Conservation (phyloP, 306 rosid genomes). For the Astragalus membranaceus region DNA sequence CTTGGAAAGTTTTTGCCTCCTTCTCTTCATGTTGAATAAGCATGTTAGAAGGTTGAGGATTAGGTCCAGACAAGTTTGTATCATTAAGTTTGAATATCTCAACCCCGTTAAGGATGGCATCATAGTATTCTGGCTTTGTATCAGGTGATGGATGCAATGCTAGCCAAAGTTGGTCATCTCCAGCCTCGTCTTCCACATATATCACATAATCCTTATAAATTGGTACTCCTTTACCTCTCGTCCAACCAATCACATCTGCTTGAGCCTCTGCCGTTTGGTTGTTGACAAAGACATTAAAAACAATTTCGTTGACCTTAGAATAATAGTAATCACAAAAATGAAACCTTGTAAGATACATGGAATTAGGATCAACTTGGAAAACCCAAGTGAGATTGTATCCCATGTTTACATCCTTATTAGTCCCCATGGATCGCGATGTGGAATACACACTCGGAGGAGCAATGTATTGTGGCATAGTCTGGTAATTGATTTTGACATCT, state of each 20-base stretch:
- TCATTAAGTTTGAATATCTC: conserved; percentile 47
- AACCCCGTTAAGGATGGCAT: conserved; percentile 40
- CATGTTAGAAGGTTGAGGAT: conserved; percentile 43
- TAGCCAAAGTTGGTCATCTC: conserved; percentile 30
- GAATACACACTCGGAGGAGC: conserved; percentile 38
- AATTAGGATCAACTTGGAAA: conserved; percentile 40
- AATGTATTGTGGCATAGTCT: conserved; percentile 18
- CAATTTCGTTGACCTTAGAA: conserved; percentile 21
- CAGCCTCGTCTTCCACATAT: neutral
- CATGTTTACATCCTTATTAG: conserved; percentile 6
- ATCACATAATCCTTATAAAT: conserved; percentile 34
- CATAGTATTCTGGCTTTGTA: conserved; percentile 29
- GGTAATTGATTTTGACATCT: conserved; percentile 22
- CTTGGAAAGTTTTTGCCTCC: neutral
- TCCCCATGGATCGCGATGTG: conserved; percentile 43
- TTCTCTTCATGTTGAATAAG: conserved; percentile 2
- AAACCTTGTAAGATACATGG: conserved; percentile 37
- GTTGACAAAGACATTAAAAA: conserved; percentile 36
- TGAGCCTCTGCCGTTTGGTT: conserved; percentile 34
- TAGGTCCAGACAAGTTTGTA: conserved; percentile 42
- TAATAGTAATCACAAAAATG: conserved; percentile 41
- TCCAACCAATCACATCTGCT: conserved; percentile 42
- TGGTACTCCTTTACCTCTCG: conserved; percentile 27
- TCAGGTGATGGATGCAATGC: conserved; percentile 32
- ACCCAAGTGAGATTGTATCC: conserved; percentile 45